Base-by-base conservation (phyloP, 805 yeast genomes). In the Ogataea thermomethanolica region DNA sequence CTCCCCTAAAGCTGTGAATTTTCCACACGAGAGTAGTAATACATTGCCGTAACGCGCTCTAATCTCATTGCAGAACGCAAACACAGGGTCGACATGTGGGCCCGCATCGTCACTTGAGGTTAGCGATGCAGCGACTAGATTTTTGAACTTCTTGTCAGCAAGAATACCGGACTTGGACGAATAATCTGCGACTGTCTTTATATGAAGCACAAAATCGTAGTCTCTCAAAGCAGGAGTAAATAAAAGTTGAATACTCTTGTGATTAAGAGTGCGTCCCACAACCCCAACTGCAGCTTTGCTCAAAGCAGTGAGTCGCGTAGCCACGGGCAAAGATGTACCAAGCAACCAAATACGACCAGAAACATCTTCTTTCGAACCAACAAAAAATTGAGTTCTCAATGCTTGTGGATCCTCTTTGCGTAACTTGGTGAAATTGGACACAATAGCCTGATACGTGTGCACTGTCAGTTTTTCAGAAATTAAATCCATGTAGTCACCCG, bases 151-250 rank as follows among this genome's bases (percentile, higher is more conserved):
- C 45, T 68, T 64, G 11, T 71, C 56, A 8, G 76, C 76, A 28
- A 78, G 54, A 7, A 83, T 62, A 43, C 93, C 93, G 5, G 81
- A 70, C 7, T 74, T 61, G 2, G 69, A 51, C 25, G 72, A 61
- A 29, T 78, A 55, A 32, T 65, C 64, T 10, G 34, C 38, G 1
- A 54, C 48, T 4, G 62, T 59, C 49, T 73, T 74, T 37, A 89
- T 65, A 33, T 74, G 70, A 45, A 93, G 71, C 10, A 81, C 81
- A 50, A 93, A 79, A 57, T 91, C 95, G 59, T 82, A 93, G 62
- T 91, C 98, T 43, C 74, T 71, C 39, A 84, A 66, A 0, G 95
- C 88, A 1, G 98, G 90, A 0, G 84, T 78, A 63, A 90, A 93
- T 30, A 88, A 62, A 30, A 76, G 58, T 31, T 71, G 74, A 25